Conservation (phyloP, 2,329 filamentous ascomycete genomes). For the Penicillium sp. region DNA sequence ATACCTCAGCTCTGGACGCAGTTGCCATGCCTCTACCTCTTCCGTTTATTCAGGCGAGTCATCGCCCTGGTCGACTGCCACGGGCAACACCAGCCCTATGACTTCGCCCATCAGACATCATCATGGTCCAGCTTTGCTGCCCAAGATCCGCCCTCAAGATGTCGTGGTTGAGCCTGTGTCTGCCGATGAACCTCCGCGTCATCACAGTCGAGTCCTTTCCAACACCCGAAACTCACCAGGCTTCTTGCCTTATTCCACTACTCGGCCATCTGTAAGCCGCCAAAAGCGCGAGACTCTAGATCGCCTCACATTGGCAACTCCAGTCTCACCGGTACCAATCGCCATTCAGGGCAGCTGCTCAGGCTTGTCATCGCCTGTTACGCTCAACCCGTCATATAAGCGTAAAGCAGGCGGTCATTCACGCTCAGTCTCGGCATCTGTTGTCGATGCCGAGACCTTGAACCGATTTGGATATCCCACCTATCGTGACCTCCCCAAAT, state of each 20-base stretch:
- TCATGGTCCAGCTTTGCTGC: conserved; percentile 72
- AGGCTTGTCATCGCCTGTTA: conserved; percentile 66
- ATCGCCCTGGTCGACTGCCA: conserved; percentile 68
- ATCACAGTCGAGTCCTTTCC: conserved; percentile 54
- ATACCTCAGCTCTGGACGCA: conserved; percentile 47
- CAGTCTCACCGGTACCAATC: conserved; percentile 43
- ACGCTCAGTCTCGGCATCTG: conserved; percentile 67
- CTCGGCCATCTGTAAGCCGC: conserved; percentile 47
- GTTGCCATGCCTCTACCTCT: conserved; percentile 64
- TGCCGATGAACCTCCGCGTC: conserved; percentile 55
- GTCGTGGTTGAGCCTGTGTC: conserved; percentile 67
- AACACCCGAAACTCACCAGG: conserved; percentile 55
- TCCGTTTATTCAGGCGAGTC: conserved; percentile 69
- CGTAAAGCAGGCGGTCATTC: conserved; percentile 46
- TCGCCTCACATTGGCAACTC: conserved; percentile 48
- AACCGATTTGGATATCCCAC: conserved; percentile 79
- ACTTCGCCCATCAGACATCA: conserved; percentile 72
- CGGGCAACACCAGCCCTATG: conserved; percentile 68
- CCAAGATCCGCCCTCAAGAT: conserved; percentile 84
- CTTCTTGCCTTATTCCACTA: conserved; percentile 53
- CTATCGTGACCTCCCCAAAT: conserved; percentile 72
- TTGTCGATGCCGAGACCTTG: conserved; percentile 66
- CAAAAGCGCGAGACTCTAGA: conserved; percentile 49
- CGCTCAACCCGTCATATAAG: conserved; percentile 50
- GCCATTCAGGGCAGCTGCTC: conserved; percentile 35